Conservation (phyloP, 176 grass and related monocot species). For the Dactylis glomerata region DNA sequence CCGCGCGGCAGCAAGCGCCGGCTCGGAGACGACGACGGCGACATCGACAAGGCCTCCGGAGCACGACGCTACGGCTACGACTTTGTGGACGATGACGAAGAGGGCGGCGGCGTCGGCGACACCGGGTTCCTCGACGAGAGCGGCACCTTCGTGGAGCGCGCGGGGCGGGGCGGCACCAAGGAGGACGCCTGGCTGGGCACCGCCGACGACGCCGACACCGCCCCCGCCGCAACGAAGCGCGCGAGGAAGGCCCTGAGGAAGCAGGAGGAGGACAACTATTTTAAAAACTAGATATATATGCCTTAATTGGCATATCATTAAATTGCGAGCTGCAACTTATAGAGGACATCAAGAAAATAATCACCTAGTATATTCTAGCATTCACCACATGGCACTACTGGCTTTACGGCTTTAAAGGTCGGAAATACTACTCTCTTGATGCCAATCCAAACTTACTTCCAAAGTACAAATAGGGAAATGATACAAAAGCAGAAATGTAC, state of each 20-base stretch:
- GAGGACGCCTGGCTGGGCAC: neutral
- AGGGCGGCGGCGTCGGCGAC: neutral
- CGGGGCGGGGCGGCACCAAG: neutral
- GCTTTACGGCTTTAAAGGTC: no score
- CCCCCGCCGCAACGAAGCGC: neutral
- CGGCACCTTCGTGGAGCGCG: neutral
- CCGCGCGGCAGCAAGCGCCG: no score
- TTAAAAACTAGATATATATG: no score
- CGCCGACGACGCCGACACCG: neutral
- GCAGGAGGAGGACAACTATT: neutral
- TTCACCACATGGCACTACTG: no score
- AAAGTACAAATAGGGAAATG: neutral
- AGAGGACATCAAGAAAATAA: no score
- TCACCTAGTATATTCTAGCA: no score
- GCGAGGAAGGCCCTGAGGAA: neutral
- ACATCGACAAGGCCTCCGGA: neutral
- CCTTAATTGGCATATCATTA: no score
- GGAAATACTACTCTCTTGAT: neutral
- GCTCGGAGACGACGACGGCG: neutral
- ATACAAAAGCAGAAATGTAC: no score
- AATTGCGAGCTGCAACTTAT: no score
- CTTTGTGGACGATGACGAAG: neutral
- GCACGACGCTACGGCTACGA: neutral
- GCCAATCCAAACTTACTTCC: neutral
- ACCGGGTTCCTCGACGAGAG: neutral